These are phyloP conservation scores for Lactarius psammicola DNA, from an alignment of 768 basidiomycete genomes.

Conservation along the genomic window DNA sequence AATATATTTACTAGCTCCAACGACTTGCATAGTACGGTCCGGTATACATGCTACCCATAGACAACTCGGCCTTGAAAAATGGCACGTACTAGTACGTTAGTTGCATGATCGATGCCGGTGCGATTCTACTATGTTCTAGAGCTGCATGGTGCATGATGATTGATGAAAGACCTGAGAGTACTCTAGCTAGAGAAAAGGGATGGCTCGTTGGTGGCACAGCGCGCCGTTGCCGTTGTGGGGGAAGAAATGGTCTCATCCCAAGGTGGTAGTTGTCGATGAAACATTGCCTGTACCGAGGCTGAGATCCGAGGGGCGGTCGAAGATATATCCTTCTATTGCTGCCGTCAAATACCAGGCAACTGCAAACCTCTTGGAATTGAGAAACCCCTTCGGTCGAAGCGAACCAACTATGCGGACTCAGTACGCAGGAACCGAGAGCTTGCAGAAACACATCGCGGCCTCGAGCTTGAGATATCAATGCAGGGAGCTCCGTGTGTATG, in stretches of 20 bases:
- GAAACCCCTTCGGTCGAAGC: neutral
- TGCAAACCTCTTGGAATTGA: neutral
- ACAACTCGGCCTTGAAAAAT: neutral
- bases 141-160: neutral
- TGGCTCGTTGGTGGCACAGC: neutral
- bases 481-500: neutral
- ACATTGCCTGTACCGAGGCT: neutral
- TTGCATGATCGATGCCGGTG: neutral
- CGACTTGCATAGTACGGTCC: neutral
- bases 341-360: neutral
- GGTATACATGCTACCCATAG: neutral
- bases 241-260: neutral
- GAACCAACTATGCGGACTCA: neutral
- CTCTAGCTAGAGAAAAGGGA: neutral
- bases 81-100: neutral
- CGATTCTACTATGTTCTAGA: neutral
- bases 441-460: neutral
- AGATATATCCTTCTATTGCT: neutral
- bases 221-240: neutral
- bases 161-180: neutral
- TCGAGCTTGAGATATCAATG: neutral
- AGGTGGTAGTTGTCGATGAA: neutral
- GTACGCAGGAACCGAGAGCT: neutral
- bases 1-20: too few relatives aligned
- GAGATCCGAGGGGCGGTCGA: neutral